Percentiles rank a stretch among this genome's conserved stretches.
These are phyloP conservation scores for Melanomma pulvis-pyrius DNA, from an alignment of 495 filamentous ascomycete species.

Conservation along the genomic window DNA sequence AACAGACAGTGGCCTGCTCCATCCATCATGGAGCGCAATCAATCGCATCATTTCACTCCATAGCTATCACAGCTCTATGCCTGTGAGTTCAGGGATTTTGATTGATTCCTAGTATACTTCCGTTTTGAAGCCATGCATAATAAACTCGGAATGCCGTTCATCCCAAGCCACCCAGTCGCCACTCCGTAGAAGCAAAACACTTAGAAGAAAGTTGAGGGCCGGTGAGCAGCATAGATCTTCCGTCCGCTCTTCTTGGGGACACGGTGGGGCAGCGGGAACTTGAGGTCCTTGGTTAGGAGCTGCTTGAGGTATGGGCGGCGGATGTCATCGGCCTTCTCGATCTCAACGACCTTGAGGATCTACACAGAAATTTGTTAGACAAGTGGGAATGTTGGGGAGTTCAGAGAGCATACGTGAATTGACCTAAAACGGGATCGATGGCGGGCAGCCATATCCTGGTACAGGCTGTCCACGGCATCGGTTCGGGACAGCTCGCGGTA, in stretches of 20 bases:
- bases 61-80: not conserved
- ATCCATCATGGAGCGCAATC: not conserved
- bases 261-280: constrained; percentile 98
- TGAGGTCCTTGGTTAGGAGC: constrained; percentile 89
- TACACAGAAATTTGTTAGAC: constrained; percentile 44
- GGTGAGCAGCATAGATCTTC: constrained; percentile 87
- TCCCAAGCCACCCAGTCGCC: constrained; percentile 30
- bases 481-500: constrained; percentile 97
- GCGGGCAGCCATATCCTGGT: constrained; percentile 99
- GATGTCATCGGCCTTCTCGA: constrained; percentile 89
- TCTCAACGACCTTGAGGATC: constrained; percentile 97
- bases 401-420: constrained; percentile 75
- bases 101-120: constrained; percentile 40
- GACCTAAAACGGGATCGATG: constrained; percentile 97
- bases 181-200: constrained; percentile 35
- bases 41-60: not conserved
- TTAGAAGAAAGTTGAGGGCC: constrained; percentile 82
- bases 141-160: constrained; percentile 28
- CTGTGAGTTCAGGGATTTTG: constrained; percentile 34
- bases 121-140: constrained; percentile 38
- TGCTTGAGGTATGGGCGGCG: constrained; percentile 99
- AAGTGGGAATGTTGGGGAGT: constrained; percentile 2
- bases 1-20: too few relatives aligned
- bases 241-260: constrained; percentile 73
- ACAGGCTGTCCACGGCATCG: constrained; percentile 93